These are phyloP conservation scores for Colletotrichum tropicicola DNA, from an alignment of 2,329 filamentous ascomycete genomes.

Conservation along the genomic window DNA sequence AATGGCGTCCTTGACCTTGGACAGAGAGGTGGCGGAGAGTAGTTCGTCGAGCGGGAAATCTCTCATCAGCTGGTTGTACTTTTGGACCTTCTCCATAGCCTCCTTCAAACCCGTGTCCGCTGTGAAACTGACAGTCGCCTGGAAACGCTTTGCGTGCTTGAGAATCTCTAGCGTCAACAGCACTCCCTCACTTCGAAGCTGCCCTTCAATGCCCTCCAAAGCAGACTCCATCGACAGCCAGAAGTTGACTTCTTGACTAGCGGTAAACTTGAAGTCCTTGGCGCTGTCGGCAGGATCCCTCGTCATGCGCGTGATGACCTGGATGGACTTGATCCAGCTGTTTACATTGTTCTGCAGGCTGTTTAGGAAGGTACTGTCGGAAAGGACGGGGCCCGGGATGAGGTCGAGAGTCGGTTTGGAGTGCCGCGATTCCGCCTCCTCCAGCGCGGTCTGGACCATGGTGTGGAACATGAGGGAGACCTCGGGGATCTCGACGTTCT, in stretches of 20 bases:
- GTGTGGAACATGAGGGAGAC: constrained; percentile 88
- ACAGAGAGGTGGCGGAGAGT: constrained; percentile 87
- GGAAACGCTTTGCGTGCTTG: constrained; percentile 96
- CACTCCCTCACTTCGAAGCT: constrained; percentile 89
- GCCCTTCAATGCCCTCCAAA: constrained; percentile 88
- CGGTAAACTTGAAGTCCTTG: constrained; percentile 67
- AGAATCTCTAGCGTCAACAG: constrained; percentile 92
- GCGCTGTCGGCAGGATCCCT: constrained; percentile 76
- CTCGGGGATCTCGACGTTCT: constrained; percentile 98
- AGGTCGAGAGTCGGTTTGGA: constrained; percentile 79
- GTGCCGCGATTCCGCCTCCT: constrained; percentile 75
- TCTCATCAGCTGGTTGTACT: constrained; percentile 98
- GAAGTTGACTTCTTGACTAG: constrained; percentile 98
- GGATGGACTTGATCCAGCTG: constrained; percentile 98
- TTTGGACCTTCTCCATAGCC: constrained; percentile 94
- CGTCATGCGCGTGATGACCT: constrained; percentile 93
- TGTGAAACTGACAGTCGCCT: constrained; percentile 95
- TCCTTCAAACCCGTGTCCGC: constrained; percentile 97
- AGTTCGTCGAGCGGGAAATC: constrained; percentile 97
- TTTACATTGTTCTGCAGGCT: constrained; percentile 94
- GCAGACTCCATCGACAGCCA: constrained; percentile 98
- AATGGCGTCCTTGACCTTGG: constrained; percentile 89
- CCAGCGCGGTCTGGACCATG: constrained; percentile 84
- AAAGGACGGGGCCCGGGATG: constrained; percentile 78
- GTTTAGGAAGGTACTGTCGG: constrained; percentile 93